phyloP scores from a whole-genome alignment of 2,329 filamentous ascomycete species.

The Pezicula rhizophila region DNA sequence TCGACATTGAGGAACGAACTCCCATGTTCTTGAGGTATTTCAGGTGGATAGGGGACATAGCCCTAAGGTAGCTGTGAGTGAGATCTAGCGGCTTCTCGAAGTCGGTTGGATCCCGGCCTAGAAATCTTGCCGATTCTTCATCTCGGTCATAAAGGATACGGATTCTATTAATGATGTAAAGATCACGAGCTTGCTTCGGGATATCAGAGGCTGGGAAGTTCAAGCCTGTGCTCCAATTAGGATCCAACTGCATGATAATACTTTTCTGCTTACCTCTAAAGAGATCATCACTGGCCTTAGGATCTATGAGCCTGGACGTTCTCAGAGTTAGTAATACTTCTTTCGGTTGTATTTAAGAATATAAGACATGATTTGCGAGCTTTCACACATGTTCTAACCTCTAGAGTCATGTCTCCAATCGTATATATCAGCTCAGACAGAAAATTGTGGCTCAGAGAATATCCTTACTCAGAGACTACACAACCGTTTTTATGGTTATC shows the following conservation, averaged over 20 bases:
- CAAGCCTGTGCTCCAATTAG: slow-evolving; percentile 1
- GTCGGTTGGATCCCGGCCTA: slow-evolving; percentile 69
- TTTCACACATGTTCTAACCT: too few species aligned
- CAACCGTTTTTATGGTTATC: slow-evolving; percentile 8
- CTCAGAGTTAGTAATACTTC: too few species aligned
- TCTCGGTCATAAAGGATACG: slow-evolving; percentile 80
- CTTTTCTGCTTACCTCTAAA: not conserved
- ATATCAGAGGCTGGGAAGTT: slow-evolving; percentile 82
- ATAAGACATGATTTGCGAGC: too few species aligned
- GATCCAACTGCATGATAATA: not conserved
- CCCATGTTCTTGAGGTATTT: slow-evolving; percentile 85
- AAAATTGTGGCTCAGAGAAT: too few species aligned
- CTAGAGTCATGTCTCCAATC: too few species aligned
- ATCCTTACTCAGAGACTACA: slow-evolving; percentile 6
- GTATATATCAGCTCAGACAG: too few species aligned
- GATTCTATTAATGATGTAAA: slow-evolving; percentile 85
- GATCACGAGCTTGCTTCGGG: slow-evolving; percentile 71
- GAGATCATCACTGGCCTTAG: slow-evolving; percentile 1
- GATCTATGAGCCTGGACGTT: not conserved
- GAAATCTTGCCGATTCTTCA: slow-evolving; percentile 68
- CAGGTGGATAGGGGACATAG: slow-evolving; percentile 82
- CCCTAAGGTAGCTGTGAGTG: slow-evolving; percentile 72
- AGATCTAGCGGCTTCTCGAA: slow-evolving; percentile 70
- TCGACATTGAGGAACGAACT: slow-evolving; percentile 84
- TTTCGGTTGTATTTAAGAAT: too few species aligned